phyloP scores from a whole-genome alignment of 148 eudicot genomes.

The Rhododendron griersonianum region DNA sequence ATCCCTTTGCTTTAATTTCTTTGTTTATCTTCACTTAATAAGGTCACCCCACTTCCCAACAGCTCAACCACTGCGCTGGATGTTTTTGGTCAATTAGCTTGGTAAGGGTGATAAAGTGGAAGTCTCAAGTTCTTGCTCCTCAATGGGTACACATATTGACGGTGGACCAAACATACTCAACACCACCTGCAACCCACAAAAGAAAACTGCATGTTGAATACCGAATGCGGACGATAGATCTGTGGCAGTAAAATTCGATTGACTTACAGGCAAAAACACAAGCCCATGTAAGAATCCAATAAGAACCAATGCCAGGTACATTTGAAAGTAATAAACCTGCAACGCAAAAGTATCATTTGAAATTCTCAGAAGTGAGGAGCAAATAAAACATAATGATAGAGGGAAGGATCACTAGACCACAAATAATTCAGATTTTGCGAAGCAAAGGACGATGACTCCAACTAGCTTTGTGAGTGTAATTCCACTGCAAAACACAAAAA shows the following conservation, averaged over 20 bases:
- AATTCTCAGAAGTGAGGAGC: background rate
- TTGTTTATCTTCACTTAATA: background rate
- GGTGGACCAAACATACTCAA: conserved; percentile 63
- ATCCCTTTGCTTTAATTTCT: background rate
- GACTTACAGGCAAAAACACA: conserved; percentile 63
- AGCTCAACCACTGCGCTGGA: background rate
- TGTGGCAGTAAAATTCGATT: background rate
- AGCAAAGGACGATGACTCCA: conserved; percentile 63
- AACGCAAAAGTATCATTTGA: background rate
- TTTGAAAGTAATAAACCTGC: conserved; percentile 77
- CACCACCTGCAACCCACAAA: conserved; percentile 46
- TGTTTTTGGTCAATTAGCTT: background rate
- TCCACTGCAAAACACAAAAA: conserved; percentile 40
- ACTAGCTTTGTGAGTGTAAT: conserved; percentile 68
- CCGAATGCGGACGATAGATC: background rate
- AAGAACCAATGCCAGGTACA: conserved; percentile 65
- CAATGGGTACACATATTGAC: conserved; percentile 21
- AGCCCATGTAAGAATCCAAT: conserved; percentile 74
- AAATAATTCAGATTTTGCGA: conserved; percentile 67
- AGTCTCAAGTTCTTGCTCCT: conserved; percentile 10
- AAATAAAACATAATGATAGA: background rate
- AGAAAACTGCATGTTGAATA: background rate
- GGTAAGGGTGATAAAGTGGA: background rate
- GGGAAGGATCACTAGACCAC: conserved; percentile 38
- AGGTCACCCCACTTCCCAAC: background rate